Base-by-base conservation (phyloP, 306 rosid genomes). In the Acmispon strigosus region DNA sequence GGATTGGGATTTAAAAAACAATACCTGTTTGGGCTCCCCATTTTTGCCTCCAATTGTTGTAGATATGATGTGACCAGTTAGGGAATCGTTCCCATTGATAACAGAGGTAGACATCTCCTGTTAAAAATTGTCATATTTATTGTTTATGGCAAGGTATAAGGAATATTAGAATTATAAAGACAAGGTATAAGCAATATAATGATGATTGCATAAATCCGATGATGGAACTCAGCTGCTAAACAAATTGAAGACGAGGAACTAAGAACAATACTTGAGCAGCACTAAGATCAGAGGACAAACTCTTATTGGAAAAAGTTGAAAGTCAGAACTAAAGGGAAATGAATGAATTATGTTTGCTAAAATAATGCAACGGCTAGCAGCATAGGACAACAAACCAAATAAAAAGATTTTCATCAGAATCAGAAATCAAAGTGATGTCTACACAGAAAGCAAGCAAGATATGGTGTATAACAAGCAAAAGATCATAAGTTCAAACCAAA, bases 1-100 rank as follows among this genome's bases (percentile, higher is more conserved):
- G n/a, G 8, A 57, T 13, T 15, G 11, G 50, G n/a, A 68, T 76
- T 73, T 53, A 74, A 68, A 49, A 56, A 59, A 65, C 7, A 6
- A 27, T 62, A 93, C 98, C 94, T 90, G 96, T 79, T 93, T 93
- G 41, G 98, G 97, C 66, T 90, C 97, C 52, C 97, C 98, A 80
- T 93, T 88, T 84, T 90, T 93, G 58, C 98, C 98, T 54, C 98
- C 97, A 57, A 90, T 90, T 6, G 98, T 93, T 14, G 98, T 93
- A 24, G 98, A 88, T 36, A 93, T 93, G 56, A 93, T 90, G 78
- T 88, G 98, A 67, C 98, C 97, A 7, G 98, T 93, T 18, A 89
- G 90, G 8, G 96, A 88, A 74, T 90, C 96, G 57, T 82, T 87
- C 49, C 96, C 94, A 71, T 88, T 95, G 73, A 81, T 78, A 24